phyloP scores from a whole-genome alignment of 345 rosid species.

The Hibiscus trionum region DNA sequence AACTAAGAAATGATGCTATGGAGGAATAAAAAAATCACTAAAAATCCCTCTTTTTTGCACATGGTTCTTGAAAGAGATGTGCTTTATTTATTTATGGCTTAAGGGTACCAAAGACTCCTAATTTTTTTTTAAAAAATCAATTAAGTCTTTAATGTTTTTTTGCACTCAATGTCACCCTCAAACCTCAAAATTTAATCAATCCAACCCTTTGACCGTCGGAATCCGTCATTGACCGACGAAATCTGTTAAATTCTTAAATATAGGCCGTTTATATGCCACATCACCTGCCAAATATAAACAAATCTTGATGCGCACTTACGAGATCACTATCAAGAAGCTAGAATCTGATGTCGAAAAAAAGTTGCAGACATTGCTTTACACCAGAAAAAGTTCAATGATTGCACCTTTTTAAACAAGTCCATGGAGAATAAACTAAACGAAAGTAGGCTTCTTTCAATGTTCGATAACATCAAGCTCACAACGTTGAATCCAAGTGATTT shows the following conservation, averaged over 20 bases:
- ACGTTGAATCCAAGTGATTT: constrained; percentile 40
- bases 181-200: too few relatives aligned
- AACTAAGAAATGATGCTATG: background rate
- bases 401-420: constrained; percentile 33
- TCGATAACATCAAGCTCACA: constrained; percentile 38
- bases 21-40: background rate
- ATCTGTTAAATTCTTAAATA: too few relatives aligned
- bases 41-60: too few relatives aligned
- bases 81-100: constrained; percentile 2
- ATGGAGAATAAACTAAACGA: constrained; percentile 54
- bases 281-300: constrained; percentile 24
- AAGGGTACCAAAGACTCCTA: too few relatives aligned
- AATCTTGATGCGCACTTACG: constrained; percentile 78
- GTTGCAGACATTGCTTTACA: constrained; percentile 30
- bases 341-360: constrained; percentile 44
- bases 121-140: too few relatives aligned
- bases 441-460: constrained; percentile 52
- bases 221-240: too few relatives aligned
- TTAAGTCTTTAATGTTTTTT: too few relatives aligned
- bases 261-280: too few relatives aligned
- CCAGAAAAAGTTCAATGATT: constrained; percentile 29
- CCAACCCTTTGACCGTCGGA: too few relatives aligned
- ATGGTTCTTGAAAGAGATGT: too few relatives aligned
- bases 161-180: too few relatives aligned
- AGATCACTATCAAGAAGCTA: constrained; percentile 66